Base-by-base conservation (phyloP, 1,284 basidiomycete genomes). In the Cryptococcus sp. region DNA sequence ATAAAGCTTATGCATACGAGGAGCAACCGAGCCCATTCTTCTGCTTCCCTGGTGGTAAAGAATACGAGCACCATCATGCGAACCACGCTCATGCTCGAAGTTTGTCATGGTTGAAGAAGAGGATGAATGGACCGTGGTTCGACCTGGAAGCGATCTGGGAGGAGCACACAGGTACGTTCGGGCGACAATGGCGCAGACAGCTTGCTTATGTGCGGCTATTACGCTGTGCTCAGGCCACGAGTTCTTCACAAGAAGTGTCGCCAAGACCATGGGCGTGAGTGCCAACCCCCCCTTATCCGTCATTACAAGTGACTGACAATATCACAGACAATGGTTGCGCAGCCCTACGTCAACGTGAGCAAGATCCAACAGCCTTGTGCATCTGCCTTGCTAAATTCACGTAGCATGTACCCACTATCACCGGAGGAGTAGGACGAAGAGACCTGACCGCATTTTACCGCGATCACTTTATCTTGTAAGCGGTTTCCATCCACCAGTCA, bases 341-440 rank as follows among this genome's bases (percentile, higher is more conserved):
- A 69, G 45, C 67, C 63, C 11, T 69, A 69, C 40, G 67, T 67
- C 60, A 67, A 69, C 55, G 52, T 55, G 23, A 52, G 49, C 17
- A 20, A 40, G 41, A 7, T 20, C 3, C n/a, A 35, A 35, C 30
- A 2, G 8, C 30, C 5, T 35, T 5, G 5, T 8, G 30, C 30
- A 35, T 35, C 30, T 35, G 30, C 30, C 30, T 35, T 35, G 30
- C 30, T 35, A 13, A 35, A 15, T 13, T 39, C 54, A 52, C 3
- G 17, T 30, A 57, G 56, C 67, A 68, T 52, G 54, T 68, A 20
- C 67, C 67, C 17, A 68, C 67, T 3, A 64, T 69, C 55, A 67
- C 83, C 5, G 84, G 84, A 7, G 84, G 84, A 20, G 73, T 85
- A 27, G 84, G 84, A 1, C 80, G 84, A 19, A 71, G 81, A 57